These are phyloP conservation scores for Populus hybrid DNA, from an alignment of 441 rosid genomes.

Conservation along the genomic window DNA sequence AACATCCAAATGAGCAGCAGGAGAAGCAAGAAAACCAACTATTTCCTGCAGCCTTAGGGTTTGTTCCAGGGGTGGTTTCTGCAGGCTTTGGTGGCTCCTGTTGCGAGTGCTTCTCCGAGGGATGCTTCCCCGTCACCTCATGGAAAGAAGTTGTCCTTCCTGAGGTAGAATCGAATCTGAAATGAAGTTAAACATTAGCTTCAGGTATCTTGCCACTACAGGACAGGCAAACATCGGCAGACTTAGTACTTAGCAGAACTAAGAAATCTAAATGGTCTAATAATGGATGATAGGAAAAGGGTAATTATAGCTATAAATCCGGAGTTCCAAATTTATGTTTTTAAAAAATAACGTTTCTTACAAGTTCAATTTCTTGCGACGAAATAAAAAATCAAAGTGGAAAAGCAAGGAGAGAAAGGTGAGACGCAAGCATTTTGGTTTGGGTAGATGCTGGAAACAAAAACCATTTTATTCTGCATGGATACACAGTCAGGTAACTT, in stretches of 20 bases:
- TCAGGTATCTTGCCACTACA: neutral
- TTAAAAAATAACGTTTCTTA: neutral
- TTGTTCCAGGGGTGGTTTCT: conserved; percentile 16
- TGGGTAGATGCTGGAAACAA: too few relatives aligned
- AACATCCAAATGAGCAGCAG: conserved; percentile 36
- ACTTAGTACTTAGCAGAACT: neutral
- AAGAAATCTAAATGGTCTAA: neutral
- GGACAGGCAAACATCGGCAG: neutral
- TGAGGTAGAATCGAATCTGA: conserved; percentile 25
- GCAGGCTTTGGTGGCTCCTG: conserved; percentile 13
- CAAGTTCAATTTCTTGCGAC: neutral
- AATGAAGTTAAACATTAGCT: neutral
- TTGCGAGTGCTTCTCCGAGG: conserved; percentile 11
- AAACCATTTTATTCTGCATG: too few relatives aligned
- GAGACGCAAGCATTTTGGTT: neutral
- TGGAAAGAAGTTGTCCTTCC: conserved; percentile 8
- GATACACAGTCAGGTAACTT: conserved; percentile 21
- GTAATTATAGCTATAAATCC: neutral
- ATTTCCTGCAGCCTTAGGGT: conserved; percentile 15
- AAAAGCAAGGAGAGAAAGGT: neutral
- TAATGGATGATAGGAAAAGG: neutral
- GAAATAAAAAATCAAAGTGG: neutral
- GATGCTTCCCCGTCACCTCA: conserved; percentile 11
- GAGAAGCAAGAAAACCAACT: conserved; percentile 62
- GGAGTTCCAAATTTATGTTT: neutral